Evolutionary conservation across 805 yeast genomes (phyloP).

Genomic region (Komagataella mondaviorum): DNA sequence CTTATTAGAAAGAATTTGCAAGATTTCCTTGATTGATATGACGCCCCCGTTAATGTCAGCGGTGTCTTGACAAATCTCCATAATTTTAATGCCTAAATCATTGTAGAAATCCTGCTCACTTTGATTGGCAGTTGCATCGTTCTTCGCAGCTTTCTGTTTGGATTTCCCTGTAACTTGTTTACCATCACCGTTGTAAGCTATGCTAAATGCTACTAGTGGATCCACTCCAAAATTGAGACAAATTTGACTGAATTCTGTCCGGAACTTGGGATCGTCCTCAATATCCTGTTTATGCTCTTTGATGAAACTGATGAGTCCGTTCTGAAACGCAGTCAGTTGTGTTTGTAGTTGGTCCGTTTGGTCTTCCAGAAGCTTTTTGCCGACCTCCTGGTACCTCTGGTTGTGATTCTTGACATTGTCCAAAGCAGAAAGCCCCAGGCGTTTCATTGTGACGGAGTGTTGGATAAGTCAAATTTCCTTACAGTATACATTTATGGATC

Average conservation of each 20-base stretch:
- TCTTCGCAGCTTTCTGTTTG: constrained; percentile 9
- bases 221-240: constrained; percentile 78
- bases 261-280: constrained; percentile 44
- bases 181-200: neutral
- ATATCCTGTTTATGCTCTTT: constrained; percentile 59
- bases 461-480: neutral
- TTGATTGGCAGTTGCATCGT: constrained; percentile 4
- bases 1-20: constrained; percentile 13
- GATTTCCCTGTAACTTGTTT: constrained; percentile 13
- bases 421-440: constrained; percentile 16
- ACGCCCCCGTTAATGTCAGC: constrained; percentile 74
- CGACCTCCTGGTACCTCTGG: constrained; percentile 32
- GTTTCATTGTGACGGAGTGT: constrained; percentile 7
- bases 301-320: constrained; percentile 65
- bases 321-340: constrained; percentile 67
- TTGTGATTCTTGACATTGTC: constrained; percentile 10
- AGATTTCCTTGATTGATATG: constrained; percentile 44
- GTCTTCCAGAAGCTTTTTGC: constrained; percentile 31
- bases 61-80: constrained; percentile 64
- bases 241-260: constrained; percentile 61
- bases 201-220: constrained; percentile 34
- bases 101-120: constrained; percentile 27
- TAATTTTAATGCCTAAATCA: constrained; percentile 59
- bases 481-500: neutral
- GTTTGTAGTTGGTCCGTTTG: constrained; percentile 52